Base-by-base conservation (phyloP, 306 rosid species). In the Casuarina equisetifolia region DNA sequence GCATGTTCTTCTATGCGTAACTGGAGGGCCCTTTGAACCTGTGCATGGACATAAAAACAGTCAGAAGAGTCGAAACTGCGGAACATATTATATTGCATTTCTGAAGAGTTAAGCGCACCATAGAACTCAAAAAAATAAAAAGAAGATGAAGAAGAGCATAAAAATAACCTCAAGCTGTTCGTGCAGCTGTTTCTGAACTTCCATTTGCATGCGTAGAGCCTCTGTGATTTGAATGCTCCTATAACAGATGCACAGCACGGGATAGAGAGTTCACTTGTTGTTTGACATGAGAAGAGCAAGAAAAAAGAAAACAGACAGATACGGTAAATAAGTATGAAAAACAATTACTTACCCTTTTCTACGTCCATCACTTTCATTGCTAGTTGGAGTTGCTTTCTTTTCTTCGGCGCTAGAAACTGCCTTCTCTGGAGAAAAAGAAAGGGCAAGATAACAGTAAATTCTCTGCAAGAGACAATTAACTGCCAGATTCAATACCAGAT, bases 201-300 rank as follows among this genome's bases (percentile, higher is more conserved):
- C 87, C 78, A 84, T 81, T 81, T 84, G 87, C 87, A 84, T 78
- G 6, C 85, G 82, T 69, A 84, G 85, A 69, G 87, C 80, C 74
- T 84, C 87, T 3, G 87, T 77, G 72, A 84, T 69, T 13, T 81
- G 87, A 54, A 77, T 35, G 80, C 75, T 84, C 73, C 85, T 84
- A 51, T 19, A n/a, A 83, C 39, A 48, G 51, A 38, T 69, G 46
- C 44, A 48, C 16, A 59, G 63, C 2, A 70, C 40, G 53, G 43
- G 43, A 61, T 6, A 52, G n/a, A 44, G 36, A n/a, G 32, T 25
- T 42, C 55, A 10, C 9, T 9, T 66, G 17, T 12, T 38, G 40
- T 17, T 63, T n/a, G 48, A 67, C 50, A 17, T 6, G 42, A 67
- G 32, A 67, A 67, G 32, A 42, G n/a, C 9, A 48, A 67, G 12